Conservation (phyloP, 2,329 filamentous ascomycete species). For the Blastomyces gilchristii region DNA sequence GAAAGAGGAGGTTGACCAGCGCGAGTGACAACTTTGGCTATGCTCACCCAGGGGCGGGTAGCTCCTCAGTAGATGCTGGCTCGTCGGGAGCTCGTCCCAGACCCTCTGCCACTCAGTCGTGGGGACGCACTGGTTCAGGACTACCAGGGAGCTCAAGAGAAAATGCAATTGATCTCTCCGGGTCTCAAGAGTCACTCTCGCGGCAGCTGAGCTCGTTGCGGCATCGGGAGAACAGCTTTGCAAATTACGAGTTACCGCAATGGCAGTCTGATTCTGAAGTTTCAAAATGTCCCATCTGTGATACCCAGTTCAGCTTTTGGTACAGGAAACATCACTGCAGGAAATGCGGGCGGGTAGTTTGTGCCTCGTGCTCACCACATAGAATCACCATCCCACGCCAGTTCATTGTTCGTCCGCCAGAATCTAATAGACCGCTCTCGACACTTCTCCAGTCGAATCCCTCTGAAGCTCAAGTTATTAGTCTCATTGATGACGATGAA, state of each 20-base stretch:
- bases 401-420: slow-evolving; percentile 76
- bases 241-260: slow-evolving; percentile 51
- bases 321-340: slow-evolving; percentile 89
- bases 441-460: slow-evolving; percentile 33
- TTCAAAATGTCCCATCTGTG: slow-evolving; percentile 74
- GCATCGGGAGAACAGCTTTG: slow-evolving; percentile 21
- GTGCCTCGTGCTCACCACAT: slow-evolving; percentile 80
- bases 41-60: slow-evolving; percentile 6
- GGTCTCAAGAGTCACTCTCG: slow-evolving; percentile 17
- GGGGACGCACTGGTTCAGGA: slow-evolving; percentile 2
- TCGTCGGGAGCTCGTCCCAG: neutral
- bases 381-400: slow-evolving; percentile 88
- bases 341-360: slow-evolving; percentile 92
- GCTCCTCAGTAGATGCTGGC: neutral
- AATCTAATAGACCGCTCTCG: slow-evolving; percentile 33
- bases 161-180: slow-evolving; percentile 27
- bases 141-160: slow-evolving; percentile 24
- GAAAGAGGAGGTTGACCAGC: slow-evolving; percentile 36
- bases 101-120: neutral
- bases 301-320: slow-evolving; percentile 68
- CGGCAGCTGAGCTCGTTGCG: slow-evolving; percentile 18
- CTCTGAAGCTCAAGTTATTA: slow-evolving; percentile 38
- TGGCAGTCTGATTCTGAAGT: slow-evolving; percentile 89
- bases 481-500: slow-evolving; percentile 34
- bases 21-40: slow-evolving; percentile 22